A percentile compares a stretch with the other conserved stretches of the same genome.
Conservation (phyloP, 129 eudicot species). For the Daucus carota region DNA sequence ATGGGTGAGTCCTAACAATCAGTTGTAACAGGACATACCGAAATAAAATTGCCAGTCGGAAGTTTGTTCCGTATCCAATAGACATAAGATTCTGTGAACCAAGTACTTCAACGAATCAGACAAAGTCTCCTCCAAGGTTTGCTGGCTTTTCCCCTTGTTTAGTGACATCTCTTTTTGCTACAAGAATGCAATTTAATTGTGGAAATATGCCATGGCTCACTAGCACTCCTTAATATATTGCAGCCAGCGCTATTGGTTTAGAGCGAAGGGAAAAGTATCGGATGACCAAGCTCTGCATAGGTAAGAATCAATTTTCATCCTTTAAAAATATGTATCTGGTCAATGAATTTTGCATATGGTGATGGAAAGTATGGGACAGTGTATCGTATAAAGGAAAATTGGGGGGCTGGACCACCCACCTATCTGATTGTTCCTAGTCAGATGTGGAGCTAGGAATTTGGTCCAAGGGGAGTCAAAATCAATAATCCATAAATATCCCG, state of each 20-base stretch:
- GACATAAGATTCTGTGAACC: conserved; percentile 92
- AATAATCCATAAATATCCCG: background rate
- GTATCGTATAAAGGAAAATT: background rate
- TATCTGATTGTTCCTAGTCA: background rate
- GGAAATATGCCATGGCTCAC: conserved; percentile 1
- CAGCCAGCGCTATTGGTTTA: conserved; percentile 91
- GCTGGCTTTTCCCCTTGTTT: conserved; percentile 1
- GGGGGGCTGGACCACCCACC: background rate
- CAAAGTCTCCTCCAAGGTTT: conserved; percentile 82
- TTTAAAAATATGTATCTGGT: background rate
- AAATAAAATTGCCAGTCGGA: conserved; percentile 70
- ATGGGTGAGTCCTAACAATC: conserved; percentile 11
- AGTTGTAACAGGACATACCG: conserved; percentile 75
- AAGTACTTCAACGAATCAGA: conserved; percentile 64
- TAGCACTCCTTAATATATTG: conserved; percentile 18
- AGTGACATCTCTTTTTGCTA: background rate
- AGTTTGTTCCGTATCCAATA: conserved; percentile 83
- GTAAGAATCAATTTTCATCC: conserved; percentile 28
- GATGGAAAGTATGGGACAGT: background rate
- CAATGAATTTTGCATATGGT: background rate
- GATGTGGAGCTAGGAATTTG: background rate
- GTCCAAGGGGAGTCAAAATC: background rate
- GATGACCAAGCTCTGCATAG: conserved; percentile 98
- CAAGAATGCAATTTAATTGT: no score
- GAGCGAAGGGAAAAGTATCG: conserved; percentile 90